Evolutionary conservation across 257 asterid species (phyloP).

Genomic region (Salvia rosmarinus): DNA sequence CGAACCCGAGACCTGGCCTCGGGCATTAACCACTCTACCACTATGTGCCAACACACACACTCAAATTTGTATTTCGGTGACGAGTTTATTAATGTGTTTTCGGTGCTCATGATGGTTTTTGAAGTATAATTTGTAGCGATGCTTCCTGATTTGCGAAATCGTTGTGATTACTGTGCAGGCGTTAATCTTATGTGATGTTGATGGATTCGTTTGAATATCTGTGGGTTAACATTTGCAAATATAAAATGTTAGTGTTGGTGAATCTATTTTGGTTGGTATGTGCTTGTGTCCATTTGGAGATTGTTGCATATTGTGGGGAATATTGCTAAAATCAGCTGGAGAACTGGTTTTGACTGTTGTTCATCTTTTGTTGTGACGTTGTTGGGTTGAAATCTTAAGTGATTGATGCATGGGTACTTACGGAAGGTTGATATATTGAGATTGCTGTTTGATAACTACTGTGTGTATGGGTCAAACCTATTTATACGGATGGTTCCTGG

Average conservation of each 20-base stretch:
- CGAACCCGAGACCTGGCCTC: too few relatives aligned
- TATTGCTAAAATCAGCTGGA: neutral
- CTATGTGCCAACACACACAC: too few relatives aligned
- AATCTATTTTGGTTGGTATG: constrained; percentile 19
- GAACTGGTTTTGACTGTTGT: neutral
- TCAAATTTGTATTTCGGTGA: neutral
- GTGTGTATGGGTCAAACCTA: neutral
- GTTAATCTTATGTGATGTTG: neutral
- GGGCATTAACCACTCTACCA: too few relatives aligned
- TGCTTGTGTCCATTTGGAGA: neutral
- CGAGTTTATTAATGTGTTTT: neutral
- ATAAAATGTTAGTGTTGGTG: neutral
- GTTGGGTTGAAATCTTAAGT: neutral
- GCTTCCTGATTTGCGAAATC: neutral
- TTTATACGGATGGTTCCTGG: neutral
- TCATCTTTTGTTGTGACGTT: constrained; percentile 2
- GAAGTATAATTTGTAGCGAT: neutral
- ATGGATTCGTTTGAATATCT: constrained; percentile 8
- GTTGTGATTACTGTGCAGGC: neutral
- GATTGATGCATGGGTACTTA: neutral
- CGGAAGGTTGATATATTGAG: constrained; percentile 1
- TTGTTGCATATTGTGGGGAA: neutral
- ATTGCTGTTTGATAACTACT: neutral
- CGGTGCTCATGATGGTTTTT: constrained; percentile 6
- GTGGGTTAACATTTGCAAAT: neutral